Percentiles rank a stretch among this genome's conserved stretches.
These are phyloP conservation scores for Sisymbrium irio DNA, from an alignment of 345 rosid genomes.

Conservation along the genomic window DNA sequence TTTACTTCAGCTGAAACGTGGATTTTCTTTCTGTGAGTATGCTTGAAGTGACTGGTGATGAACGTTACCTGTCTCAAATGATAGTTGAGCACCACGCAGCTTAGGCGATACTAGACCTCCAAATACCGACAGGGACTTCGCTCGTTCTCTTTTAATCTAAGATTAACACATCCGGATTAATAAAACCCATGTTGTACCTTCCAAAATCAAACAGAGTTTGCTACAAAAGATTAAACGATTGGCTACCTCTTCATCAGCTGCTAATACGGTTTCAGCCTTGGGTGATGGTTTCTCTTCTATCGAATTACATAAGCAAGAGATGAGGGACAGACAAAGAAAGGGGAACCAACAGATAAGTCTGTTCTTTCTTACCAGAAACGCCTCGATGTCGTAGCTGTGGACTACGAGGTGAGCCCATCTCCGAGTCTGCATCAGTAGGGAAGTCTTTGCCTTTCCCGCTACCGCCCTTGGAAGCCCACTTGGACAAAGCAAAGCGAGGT, in stretches of 20 bases:
- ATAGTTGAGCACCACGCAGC: slow-evolving; percentile 73
- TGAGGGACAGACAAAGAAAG: slow-evolving; percentile 8
- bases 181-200: neutral
- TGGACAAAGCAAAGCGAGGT: slow-evolving; percentile 57
- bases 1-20: neutral
- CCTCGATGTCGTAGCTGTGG: slow-evolving; percentile 51
- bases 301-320: slow-evolving; percentile 15
- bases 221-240: neutral
- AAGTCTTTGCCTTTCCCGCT: slow-evolving; percentile 32
- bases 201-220: neutral
- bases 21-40: neutral
- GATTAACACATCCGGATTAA: slow-evolving; percentile 13
- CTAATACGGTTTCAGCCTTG: slow-evolving; percentile 11
- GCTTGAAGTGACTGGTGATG: slow-evolving; percentile 5
- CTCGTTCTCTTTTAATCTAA: slow-evolving; percentile 71
- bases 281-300: slow-evolving; percentile 23
- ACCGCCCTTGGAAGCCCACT: slow-evolving; percentile 58
- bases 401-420: slow-evolving; percentile 37
- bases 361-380: slow-evolving; percentile 43
- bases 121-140: slow-evolving; percentile 61
- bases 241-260: slow-evolving; percentile 34
- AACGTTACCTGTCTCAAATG: slow-evolving; percentile 78
- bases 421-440: slow-evolving; percentile 28
- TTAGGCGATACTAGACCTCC: slow-evolving; percentile 89
- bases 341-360: neutral